Evolutionary conservation across 2,329 filamentous ascomycete genomes (phyloP).

Genomic region (Fusarium goolgardi): DNA sequence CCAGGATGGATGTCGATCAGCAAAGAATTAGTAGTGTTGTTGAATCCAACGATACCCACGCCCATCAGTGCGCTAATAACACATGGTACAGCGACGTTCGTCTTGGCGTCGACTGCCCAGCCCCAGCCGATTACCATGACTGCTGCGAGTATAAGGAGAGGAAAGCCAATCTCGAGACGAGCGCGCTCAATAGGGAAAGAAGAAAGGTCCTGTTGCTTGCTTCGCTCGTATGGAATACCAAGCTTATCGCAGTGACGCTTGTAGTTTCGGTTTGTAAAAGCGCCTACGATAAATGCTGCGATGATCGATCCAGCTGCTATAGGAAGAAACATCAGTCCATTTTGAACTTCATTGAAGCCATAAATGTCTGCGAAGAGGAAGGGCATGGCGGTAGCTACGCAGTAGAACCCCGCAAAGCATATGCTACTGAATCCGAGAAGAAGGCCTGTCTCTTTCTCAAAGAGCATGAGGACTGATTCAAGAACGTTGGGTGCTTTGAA

Average conservation of each 20-base stretch:
- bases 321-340: constrained; percentile 66
- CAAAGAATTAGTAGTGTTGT: constrained; percentile 64
- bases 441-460: constrained; percentile 57
- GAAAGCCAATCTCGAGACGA: constrained; percentile 61
- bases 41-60: constrained; percentile 64
- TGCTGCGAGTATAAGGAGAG: constrained; percentile 63
- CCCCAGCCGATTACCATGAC: constrained; percentile 62
- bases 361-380: constrained; percentile 63
- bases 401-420: constrained; percentile 64
- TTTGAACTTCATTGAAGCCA: constrained; percentile 65
- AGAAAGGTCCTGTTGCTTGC: constrained; percentile 61
- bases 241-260: constrained; percentile 66
- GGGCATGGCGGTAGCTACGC: constrained; percentile 59
- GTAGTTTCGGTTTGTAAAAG: constrained; percentile 75
- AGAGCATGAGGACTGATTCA: constrained; percentile 54
- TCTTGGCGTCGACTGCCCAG: constrained; percentile 60
- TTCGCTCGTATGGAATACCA: constrained; percentile 64
- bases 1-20: constrained; percentile 67
- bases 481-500: constrained; percentile 57
- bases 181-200: constrained; percentile 65
- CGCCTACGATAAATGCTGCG: constrained; percentile 61
- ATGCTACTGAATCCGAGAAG: constrained; percentile 59
- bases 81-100: constrained; percentile 59
- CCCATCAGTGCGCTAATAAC: constrained; percentile 61
- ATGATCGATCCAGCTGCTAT: constrained; percentile 62